Conservation (phyloP, 306 rosid genomes). For the Senna tora region DNA sequence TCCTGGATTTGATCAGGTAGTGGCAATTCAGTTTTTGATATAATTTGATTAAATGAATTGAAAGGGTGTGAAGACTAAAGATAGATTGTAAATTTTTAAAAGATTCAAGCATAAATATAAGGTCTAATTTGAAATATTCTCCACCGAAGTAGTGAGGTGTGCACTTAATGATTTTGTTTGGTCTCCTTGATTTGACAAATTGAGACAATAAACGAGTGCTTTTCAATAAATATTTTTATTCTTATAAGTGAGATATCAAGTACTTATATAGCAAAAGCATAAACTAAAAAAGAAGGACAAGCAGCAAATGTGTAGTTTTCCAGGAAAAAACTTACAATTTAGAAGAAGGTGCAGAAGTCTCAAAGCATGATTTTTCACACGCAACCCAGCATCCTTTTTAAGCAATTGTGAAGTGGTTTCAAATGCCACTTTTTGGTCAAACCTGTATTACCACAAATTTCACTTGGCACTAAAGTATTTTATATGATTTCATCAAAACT, state of each 20-base stretch:
- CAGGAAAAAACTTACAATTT: slow-evolving; percentile 62
- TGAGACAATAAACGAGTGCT: not conserved
- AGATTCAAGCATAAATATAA: slow-evolving; percentile 9
- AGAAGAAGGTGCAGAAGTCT: slow-evolving; percentile 71
- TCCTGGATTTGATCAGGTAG: not conserved
- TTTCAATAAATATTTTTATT: slow-evolving; percentile 19
- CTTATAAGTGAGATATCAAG: slow-evolving; percentile 15
- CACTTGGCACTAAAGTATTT: slow-evolving; percentile 13
- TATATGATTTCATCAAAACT: slow-evolving; percentile 27
- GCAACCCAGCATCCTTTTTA: slow-evolving; percentile 72
- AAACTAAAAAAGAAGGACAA: slow-evolving; percentile 17
- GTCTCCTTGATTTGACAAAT: slow-evolving; percentile 27
- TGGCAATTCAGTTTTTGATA: slow-evolving; percentile 9
- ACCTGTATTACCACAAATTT: slow-evolving; percentile 55
- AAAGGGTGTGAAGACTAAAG: not conserved
- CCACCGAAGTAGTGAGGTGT: slow-evolving; percentile 16
- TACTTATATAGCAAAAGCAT: slow-evolving; percentile 7
- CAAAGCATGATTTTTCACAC: slow-evolving; percentile 60
- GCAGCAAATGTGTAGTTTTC: slow-evolving; percentile 20
- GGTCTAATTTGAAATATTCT: not conserved
- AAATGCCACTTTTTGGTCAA: slow-evolving; percentile 58
- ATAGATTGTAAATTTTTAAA: not conserved
- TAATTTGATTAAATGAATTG: slow-evolving; percentile 3
- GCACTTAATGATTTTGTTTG: slow-evolving; percentile 1
- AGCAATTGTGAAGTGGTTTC: slow-evolving; percentile 66